Evolutionary conservation across 129 eudicot species (phyloP).

Genomic region (Escallonia rubra): DNA sequence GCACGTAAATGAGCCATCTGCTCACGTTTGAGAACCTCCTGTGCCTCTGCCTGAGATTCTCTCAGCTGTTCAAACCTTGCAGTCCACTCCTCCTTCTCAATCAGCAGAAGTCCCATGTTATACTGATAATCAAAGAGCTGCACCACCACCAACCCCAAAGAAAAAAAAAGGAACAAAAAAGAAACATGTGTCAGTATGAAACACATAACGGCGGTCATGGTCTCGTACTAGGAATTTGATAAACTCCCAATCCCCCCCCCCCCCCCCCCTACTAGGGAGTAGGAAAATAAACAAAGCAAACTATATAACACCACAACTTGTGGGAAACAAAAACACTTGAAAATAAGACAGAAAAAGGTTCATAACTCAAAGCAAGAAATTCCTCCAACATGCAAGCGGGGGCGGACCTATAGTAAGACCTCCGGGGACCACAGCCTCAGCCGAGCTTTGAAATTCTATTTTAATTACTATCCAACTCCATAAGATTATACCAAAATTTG

Average conservation of each 20-base stretch:
- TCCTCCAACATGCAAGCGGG: too few relatives aligned
- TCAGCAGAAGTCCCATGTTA: conserved; percentile 85
- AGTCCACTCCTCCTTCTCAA: conserved; percentile 75
- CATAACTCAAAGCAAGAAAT: too few relatives aligned
- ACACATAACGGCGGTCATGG: too few relatives aligned
- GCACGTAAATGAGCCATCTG: conserved; percentile 76
- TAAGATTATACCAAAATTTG: too few relatives aligned
- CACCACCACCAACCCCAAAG: not conserved
- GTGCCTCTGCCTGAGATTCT: conserved; percentile 52
- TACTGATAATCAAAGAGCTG: conserved; percentile 90
- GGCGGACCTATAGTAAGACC: too few relatives aligned
- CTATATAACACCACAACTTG: not conserved
- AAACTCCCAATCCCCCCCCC: not conserved
- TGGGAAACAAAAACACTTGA: too few relatives aligned
- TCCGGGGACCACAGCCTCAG: too few relatives aligned
- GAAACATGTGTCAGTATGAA: not conserved
- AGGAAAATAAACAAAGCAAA: too few relatives aligned
- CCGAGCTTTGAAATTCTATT: too few relatives aligned
- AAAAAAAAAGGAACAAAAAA: conserved; percentile 4
- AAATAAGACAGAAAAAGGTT: too few relatives aligned
- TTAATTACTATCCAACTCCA: too few relatives aligned
- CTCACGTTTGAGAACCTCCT: conserved; percentile 74
- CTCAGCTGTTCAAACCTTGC: conserved; percentile 52
- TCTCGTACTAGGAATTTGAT: not conserved
- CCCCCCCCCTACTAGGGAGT: not conserved